Conservation (phyloP, 108 stramenopile species). For the Craspedostauros australis region DNA sequence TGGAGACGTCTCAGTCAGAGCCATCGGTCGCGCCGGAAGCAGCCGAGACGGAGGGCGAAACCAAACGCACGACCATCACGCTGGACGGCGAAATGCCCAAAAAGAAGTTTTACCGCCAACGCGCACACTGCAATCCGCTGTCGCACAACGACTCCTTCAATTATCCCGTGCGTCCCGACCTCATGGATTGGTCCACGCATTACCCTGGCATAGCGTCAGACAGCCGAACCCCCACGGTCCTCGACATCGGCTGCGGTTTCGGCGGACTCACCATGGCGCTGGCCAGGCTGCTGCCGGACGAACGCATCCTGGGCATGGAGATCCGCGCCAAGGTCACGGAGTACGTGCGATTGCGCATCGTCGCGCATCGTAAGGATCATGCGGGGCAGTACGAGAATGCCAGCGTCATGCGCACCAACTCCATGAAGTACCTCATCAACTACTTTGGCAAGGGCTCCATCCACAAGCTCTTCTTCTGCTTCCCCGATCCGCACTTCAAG, state of each 20-base stretch:
- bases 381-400: constrained; percentile 78
- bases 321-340: constrained; percentile 95
- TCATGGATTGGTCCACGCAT: constrained; percentile 86
- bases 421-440: constrained; percentile 87
- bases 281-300: constrained; percentile 63
- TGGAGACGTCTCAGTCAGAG: too few relatives aligned
- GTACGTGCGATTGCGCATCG: constrained; percentile 91
- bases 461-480: constrained; percentile 92
- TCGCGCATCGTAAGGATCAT: constrained; percentile 74
- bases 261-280: constrained; percentile 92
- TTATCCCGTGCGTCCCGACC: constrained; percentile 73
- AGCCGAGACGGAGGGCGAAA: too few relatives aligned
- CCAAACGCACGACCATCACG: too few relatives aligned
- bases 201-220: constrained; percentile 45
- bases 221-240: constrained; percentile 40
- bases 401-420: constrained; percentile 82
- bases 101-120: constrained; percentile 94
- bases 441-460: constrained; percentile 53
- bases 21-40: too few relatives aligned
- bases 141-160: constrained; percentile 90
- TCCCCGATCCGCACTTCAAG: constrained; percentile 98
- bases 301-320: constrained; percentile 89
- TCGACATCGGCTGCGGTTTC: constrained; percentile 99
- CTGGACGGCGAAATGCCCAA: constrained; percentile 82
- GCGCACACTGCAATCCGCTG: constrained; percentile 96